Base-by-base conservation (phyloP, 345 rosid species). In the Microthlaspi erraticum region DNA sequence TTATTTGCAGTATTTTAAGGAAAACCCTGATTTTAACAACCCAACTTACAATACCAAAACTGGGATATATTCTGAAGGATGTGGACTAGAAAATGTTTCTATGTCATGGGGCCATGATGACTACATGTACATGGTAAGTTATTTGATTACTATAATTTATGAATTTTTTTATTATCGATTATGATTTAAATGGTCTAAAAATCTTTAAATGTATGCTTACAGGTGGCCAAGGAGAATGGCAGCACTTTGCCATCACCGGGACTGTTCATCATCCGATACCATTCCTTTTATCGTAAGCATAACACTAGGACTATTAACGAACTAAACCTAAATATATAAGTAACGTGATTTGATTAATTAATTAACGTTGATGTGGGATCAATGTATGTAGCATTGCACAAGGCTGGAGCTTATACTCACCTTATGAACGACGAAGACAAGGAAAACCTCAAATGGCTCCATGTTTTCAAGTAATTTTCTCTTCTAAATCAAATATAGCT, bases 21-120 rank as follows among this genome's bases (percentile, higher is more conserved):
- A 81, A 13, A 89, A 89, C 34, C 86, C 88, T 6, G 90, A 88
- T 59, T 48, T 44, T 43, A 57, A 74, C 51, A 83, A 79, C 55
- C 84, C 85, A 8, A 53, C 10, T 3, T 83, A 82, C 72, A 77
- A 77, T 44, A 81, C 85, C 37, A 81, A 82, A 71, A 29, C 63
- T 65, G 87, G 92, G 23, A 61, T 86, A 26, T 89, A 87, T 64
- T 38, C 81, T 20, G 78, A 81, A 39, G 85, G 86, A 32, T 87
- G 90, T 72, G 92, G 86, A n/a, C 78, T 87, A 10, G 81, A 80
- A 0, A 82, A 85, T 48, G 83, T 86, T 3, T 26, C 16, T 7
- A 85, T 88, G 67, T 82, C 95, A 38, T 88, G 87, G 86, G 92
- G 93, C 0, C 90, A 88, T 34, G 90, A 87, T 43, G 90, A 88